Conservation (phyloP, 202 grass and related monocot genomes). For the Miscanthus sacchariflorus region DNA sequence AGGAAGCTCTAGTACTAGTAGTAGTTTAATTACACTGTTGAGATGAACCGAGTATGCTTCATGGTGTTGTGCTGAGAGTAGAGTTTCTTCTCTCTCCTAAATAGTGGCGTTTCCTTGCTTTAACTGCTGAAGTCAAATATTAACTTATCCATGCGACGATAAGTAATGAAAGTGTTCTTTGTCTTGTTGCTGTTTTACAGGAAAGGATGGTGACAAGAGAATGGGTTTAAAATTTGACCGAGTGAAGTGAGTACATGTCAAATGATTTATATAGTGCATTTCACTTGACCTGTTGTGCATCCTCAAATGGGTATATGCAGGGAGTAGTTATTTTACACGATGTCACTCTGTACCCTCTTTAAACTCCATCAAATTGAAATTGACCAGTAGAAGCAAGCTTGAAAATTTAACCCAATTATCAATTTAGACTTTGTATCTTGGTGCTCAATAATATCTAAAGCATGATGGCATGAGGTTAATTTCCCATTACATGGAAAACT, state of each 20-base stretch:
- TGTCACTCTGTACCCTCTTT: background rate
- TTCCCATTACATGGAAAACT: background rate
- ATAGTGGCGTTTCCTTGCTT: background rate
- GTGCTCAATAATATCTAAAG: background rate
- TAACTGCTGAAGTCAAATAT: background rate
- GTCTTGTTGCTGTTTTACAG: constrained; percentile 16
- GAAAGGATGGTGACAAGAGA: constrained; percentile 68
- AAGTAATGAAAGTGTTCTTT: background rate
- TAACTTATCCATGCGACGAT: background rate
- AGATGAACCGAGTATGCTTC: background rate
- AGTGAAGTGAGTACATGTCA: constrained; percentile 56
- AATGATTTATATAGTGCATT: background rate
- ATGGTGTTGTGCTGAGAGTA: background rate
- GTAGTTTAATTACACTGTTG: too few relatives aligned
- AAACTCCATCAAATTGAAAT: background rate
- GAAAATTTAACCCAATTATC: background rate
- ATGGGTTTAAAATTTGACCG: constrained; percentile 78
- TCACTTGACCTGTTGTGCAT: background rate
- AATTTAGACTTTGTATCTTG: background rate
- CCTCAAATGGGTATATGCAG: background rate
- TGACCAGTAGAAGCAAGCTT: background rate
- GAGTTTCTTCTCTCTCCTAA: background rate
- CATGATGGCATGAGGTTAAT: background rate
- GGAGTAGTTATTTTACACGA: background rate
- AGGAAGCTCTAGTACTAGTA: background rate